Evolutionary conservation across 495 filamentous ascomycete species (phyloP).

Genomic region (Talaromyces proteolyticus): DNA sequence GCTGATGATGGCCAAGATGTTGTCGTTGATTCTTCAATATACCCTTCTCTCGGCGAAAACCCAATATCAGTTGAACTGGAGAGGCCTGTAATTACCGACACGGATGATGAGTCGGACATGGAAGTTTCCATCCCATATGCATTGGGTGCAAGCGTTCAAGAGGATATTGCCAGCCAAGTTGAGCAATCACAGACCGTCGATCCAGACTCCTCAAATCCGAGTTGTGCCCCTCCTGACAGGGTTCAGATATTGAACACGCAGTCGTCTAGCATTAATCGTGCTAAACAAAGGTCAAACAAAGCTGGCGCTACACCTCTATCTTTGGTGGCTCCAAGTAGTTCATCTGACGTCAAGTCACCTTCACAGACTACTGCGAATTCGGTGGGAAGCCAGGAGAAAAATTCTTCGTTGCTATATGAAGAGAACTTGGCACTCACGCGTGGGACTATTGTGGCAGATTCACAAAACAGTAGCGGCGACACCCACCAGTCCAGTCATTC

Average conservation of each 20-base stretch:
- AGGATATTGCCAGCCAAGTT: conserved; percentile 19
- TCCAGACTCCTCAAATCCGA: conserved; percentile 14
- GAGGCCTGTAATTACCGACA: neutral
- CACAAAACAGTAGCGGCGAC: conserved; percentile 1
- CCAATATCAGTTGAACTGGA: neutral
- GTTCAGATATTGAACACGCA: conserved; percentile 37
- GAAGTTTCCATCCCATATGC: conserved; percentile 47
- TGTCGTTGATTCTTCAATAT: neutral
- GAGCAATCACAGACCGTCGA: conserved; percentile 18
- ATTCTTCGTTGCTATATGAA: neutral
- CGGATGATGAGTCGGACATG: conserved; percentile 43
- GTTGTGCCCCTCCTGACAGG: conserved; percentile 7
- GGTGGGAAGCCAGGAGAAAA: neutral
- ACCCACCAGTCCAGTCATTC: neutral
- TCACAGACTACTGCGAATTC: conserved; percentile 17
- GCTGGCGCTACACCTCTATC: neutral
- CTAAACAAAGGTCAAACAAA: conserved; percentile 2
- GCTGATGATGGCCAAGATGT: neutral
- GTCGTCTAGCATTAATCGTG: conserved; percentile 8
- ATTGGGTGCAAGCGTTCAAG: conserved; percentile 25
- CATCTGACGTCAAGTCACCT: conserved; percentile 27
- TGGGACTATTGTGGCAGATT: conserved; percentile 3
- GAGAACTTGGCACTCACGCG: neutral
- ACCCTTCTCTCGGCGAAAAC: neutral
- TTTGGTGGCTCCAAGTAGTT: conserved; percentile 6